A percentile compares a stretch with the other conserved stretches of the same genome.
Conservation (phyloP, 1,284 basidiomycete genomes). For the Boletus albobrunnescens region DNA sequence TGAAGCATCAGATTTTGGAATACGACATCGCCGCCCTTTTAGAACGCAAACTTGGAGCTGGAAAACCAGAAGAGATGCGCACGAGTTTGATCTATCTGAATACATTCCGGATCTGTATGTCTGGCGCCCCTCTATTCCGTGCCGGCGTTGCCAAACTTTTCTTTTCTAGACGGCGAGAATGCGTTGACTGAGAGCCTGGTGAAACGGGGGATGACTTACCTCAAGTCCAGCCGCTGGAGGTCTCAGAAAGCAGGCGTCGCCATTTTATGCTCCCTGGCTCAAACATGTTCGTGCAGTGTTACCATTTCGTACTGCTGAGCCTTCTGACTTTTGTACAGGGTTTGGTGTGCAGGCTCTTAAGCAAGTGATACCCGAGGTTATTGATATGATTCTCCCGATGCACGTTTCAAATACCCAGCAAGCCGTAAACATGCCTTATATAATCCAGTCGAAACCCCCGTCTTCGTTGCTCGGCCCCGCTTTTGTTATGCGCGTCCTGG, state of each 20-base stretch:
- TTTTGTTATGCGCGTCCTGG: slow-evolving; percentile 5
- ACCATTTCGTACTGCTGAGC: no score
- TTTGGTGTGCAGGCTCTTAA: slow-evolving; percentile 7
- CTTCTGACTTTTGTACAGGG: slow-evolving; percentile 1
- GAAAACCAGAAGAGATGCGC: slow-evolving; percentile 5
- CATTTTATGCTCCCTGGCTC: slow-evolving; percentile 7
- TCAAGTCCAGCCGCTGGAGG: not conserved
- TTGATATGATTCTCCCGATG: slow-evolving; percentile 7
- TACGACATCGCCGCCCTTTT: slow-evolving; percentile 5
- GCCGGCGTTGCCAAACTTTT: not conserved
- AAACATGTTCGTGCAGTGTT: slow-evolving; percentile 3
- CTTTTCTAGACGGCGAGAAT: slow-evolving; percentile 1
- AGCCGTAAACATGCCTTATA: not conserved
- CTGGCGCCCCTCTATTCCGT: not conserved
- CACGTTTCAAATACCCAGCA: not conserved
- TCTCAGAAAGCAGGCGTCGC: slow-evolving; percentile 7
- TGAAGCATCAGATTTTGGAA: slow-evolving; percentile 3
- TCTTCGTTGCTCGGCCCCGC: slow-evolving; percentile 6
- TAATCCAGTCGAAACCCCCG: not conserved
- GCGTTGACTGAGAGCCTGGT: slow-evolving; percentile 1
- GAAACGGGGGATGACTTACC: slow-evolving; percentile 5
- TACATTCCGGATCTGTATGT: slow-evolving; percentile 5
- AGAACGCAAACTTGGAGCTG: slow-evolving; percentile 3
- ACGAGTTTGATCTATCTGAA: slow-evolving; percentile 7
- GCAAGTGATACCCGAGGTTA: slow-evolving; percentile 3